A percentile compares a stretch with the other conserved stretches of the same genome.
phyloP scores from a whole-genome alignment of 2,329 filamentous ascomycete species.

The Leptographium radiaticola region DNA sequence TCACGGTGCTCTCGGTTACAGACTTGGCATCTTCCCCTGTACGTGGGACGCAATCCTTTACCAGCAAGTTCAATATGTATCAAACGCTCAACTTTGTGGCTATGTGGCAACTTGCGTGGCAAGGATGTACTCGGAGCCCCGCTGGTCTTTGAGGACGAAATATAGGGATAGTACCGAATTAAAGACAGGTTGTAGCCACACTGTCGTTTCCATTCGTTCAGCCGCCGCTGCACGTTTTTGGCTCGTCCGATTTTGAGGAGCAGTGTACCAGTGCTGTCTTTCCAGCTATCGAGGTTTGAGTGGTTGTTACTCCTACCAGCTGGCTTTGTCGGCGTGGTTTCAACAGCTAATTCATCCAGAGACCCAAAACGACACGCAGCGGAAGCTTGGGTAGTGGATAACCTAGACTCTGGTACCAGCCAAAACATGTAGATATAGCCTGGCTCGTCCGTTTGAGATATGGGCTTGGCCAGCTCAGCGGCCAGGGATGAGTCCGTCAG shows the following conservation, averaged over 20 bases:
- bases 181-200: slow-evolving; percentile 83
- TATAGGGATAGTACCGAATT: slow-evolving; percentile 83
- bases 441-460: slow-evolving; percentile 61
- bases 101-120: slow-evolving; percentile 67
- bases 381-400: slow-evolving; percentile 41
- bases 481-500: slow-evolving; percentile 58
- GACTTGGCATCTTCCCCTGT: slow-evolving; percentile 49
- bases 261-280: slow-evolving; percentile 11
- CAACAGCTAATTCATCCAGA: too few relatives aligned
- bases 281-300: neutral
- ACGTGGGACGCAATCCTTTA: slow-evolving; percentile 38
- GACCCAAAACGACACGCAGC: slow-evolving; percentile 44
- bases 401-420: slow-evolving; percentile 58
- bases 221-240: slow-evolving; percentile 74
- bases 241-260: slow-evolving; percentile 55
- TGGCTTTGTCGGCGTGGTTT: too few relatives aligned
- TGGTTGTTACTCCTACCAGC: too few relatives aligned
- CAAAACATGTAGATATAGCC: slow-evolving; percentile 99
- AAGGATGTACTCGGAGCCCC: slow-evolving; percentile 7
- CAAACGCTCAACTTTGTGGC: slow-evolving; percentile 75
- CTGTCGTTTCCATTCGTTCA: slow-evolving; percentile 89
- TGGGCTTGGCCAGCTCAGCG: slow-evolving; percentile 61
- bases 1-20: slow-evolving; percentile 83
- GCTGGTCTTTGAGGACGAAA: slow-evolving; percentile 25
- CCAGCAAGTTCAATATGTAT: slow-evolving; percentile 79